Evolutionary conservation across 495 filamentous ascomycete genomes (phyloP), one percentile per base, ranked within the genome.

Genomic region (Xylaria cubensis): DNA sequence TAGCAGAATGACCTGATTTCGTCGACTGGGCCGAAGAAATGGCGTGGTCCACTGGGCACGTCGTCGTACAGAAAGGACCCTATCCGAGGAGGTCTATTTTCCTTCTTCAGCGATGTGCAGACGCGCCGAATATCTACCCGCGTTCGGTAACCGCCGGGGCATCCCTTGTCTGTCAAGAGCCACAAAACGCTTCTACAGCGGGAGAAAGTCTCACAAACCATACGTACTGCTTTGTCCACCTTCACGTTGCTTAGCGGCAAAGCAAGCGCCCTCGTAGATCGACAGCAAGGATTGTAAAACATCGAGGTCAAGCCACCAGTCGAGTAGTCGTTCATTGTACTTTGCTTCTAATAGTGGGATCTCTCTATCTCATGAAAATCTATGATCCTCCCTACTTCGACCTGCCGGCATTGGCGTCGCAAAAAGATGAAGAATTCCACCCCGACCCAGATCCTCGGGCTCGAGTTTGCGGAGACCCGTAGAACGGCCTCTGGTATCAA

Each of bases 1-100:
- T 21, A 56, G 61, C n/a, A 71, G 46, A 42, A 72, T 72, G 70
- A 72, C 70, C 70, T 72, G 70, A 72, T 72, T 61, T 72, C 63
- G 70, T 53, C 63, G 51, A 24, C 39, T 50, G 39, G 51, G 63
- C 63, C 62, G 70, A 72, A 61, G 50, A 46, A 72, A 67, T 72
- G 70, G 70, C 70, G 70, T 72, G 70, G 70, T 72, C 62, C 62
- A 58, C 36, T 46, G 12, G 69, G 61, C 36, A 21, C 10, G 62
- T 42, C 51, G 70, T 72, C 63, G 41, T 53, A 72, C 70, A 67
- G 42, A 46, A 63, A 67, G 70, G 62, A 53, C 70, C 70, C 61
- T 72, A 72, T 63, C 70, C 70, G 70, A 71, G 32, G 58, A 63
- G 44, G 26, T 48, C 32, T 58, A 21, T 44, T 70, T 51, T 32